Evolutionary conservation across 495 filamentous ascomycete genomes (phyloP).

Genomic region (Lasiosphaeriaceae sp.): DNA sequence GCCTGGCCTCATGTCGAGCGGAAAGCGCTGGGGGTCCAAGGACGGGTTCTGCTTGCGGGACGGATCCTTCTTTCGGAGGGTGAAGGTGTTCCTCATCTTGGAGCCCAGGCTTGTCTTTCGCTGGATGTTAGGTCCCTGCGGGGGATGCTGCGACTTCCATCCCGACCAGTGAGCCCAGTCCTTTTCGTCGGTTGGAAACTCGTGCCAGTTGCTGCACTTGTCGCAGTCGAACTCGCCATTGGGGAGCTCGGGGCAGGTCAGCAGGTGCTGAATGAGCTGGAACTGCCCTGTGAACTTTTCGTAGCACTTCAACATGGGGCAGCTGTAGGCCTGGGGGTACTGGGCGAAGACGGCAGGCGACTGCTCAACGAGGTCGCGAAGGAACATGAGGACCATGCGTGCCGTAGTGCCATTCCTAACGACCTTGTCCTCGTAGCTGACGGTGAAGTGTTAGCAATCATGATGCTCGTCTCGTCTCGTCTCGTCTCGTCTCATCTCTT

Average conservation of each 20-base stretch:
- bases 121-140: constrained; percentile 11
- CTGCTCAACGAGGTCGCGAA: constrained; percentile 32
- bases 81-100: constrained; percentile 28
- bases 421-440: constrained; percentile 32
- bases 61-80: constrained; percentile 21
- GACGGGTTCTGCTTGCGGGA: constrained; percentile 13
- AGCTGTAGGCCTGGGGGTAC: constrained; percentile 22
- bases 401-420: constrained; percentile 27
- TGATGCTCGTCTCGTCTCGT: too few species aligned
- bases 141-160: constrained; percentile 19
- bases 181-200: constrained; percentile 34
- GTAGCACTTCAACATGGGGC: constrained; percentile 32
- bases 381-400: constrained; percentile 32
- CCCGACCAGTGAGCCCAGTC: constrained; percentile 31
- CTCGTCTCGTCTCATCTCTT: too few species aligned
- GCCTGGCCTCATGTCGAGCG: constrained; percentile 14
- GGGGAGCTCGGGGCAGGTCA: constrained; percentile 29
- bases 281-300: constrained; percentile 19
- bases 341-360: constrained; percentile 10
- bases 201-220: constrained; percentile 28
- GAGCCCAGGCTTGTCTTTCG: constrained; percentile 31
- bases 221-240: constrained; percentile 31
- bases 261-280: constrained; percentile 29
- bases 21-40: constrained; percentile 2
- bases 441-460: neutral